Conservation (phyloP, 2,329 filamentous ascomycete genomes). For the Cercospora beticola region DNA sequence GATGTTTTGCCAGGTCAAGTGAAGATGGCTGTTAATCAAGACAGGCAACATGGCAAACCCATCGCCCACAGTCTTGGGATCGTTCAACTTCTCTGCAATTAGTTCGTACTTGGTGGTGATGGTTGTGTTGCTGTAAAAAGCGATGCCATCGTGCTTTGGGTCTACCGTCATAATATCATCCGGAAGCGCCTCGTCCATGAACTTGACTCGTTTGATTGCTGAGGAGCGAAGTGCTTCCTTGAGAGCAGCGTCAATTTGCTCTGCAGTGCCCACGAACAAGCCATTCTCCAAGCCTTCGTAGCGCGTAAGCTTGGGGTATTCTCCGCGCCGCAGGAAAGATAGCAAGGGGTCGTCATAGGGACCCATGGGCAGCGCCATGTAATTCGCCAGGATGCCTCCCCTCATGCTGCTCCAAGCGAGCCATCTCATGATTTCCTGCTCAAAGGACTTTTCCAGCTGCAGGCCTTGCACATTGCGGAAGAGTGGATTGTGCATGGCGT, state of each 20-base stretch:
- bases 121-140: slow-evolving; percentile 68
- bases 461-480: slow-evolving; percentile 68
- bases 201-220: slow-evolving; percentile 62
- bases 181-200: slow-evolving; percentile 62
- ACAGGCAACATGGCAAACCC: slow-evolving; percentile 67
- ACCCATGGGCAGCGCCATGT: slow-evolving; percentile 82
- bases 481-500: slow-evolving; percentile 79
- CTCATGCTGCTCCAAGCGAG: slow-evolving; percentile 92
- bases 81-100: slow-evolving; percentile 62
- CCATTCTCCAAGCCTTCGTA: slow-evolving; percentile 71
- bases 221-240: slow-evolving; percentile 42
- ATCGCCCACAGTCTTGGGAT: slow-evolving; percentile 51
- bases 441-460: slow-evolving; percentile 61
- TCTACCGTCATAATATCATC: slow-evolving; percentile 65
- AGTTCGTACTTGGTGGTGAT: slow-evolving; percentile 66
- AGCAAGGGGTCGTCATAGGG: slow-evolving; percentile 70
- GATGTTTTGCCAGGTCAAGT: slow-evolving; percentile 77
- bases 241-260: slow-evolving; percentile 45
- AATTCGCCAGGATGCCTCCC: slow-evolving; percentile 75
- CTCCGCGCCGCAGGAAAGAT: slow-evolving; percentile 69
- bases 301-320: slow-evolving; percentile 70
- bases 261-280: slow-evolving; percentile 69
- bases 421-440: slow-evolving; percentile 76
- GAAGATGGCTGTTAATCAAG: slow-evolving; percentile 82
- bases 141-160: slow-evolving; percentile 64